Evolutionary conservation across 2,329 filamentous ascomycete genomes (phyloP).

Genomic region (Cercospora sesami): DNA sequence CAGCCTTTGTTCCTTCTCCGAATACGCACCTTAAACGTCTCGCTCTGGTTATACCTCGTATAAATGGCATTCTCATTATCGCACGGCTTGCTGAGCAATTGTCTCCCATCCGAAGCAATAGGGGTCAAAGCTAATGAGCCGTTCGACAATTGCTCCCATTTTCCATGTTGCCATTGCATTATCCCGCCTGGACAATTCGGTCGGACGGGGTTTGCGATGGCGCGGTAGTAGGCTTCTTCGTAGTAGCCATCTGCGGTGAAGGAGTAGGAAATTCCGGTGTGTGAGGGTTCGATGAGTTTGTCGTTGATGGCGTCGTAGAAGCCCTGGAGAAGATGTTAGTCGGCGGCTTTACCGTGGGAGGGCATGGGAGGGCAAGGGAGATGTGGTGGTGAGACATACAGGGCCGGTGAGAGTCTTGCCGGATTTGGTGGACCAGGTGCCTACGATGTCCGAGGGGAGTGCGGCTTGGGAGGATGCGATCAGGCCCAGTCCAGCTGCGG

Average conservation of each 20-base stretch:
- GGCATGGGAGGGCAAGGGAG: background rate
- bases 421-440: conserved; percentile 72
- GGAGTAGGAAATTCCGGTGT: conserved; percentile 72
- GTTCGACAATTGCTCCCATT: conserved; percentile 56
- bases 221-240: conserved; percentile 69
- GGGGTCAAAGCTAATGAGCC: conserved; percentile 62
- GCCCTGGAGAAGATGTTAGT: conserved; percentile 47
- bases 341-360: background rate
- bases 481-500: conserved; percentile 27
- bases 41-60: conserved; percentile 66
- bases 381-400: conserved; percentile 48
- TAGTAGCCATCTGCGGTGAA: conserved; percentile 68
- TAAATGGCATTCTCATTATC: conserved; percentile 56
- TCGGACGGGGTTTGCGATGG: conserved; percentile 60
- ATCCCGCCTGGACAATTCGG: conserved; percentile 64
- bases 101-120: conserved; percentile 65
- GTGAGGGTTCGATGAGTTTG: conserved; percentile 63
- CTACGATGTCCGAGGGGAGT: conserved; percentile 53
- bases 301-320: conserved; percentile 70
- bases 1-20: background rate
- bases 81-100: conserved; percentile 67
- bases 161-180: conserved; percentile 74
- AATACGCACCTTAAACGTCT: conserved; percentile 59
- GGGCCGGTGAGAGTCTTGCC: conserved; percentile 68
- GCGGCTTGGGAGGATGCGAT: conserved; percentile 27